These are phyloP conservation scores for Paraphoma chrysanthemicola DNA, from an alignment of 2,329 filamentous ascomycete genomes.

Conservation along the genomic window DNA sequence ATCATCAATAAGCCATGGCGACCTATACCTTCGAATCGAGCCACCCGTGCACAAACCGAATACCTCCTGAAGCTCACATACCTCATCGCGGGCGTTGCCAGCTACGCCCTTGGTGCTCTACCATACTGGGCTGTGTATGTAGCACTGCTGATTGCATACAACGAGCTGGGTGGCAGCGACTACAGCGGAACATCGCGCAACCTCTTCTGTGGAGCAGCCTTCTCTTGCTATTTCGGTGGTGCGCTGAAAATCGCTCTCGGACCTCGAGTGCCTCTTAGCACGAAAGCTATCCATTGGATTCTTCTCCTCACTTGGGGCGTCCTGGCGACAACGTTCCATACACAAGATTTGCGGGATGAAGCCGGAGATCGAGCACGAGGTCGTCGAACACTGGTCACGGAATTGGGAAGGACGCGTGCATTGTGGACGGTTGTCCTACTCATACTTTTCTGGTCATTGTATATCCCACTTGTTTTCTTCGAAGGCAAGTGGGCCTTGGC, in stretches of 20 bases:
- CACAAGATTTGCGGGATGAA: slow-evolving; percentile 50
- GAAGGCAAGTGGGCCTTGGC: slow-evolving; percentile 7
- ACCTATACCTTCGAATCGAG: slow-evolving; percentile 32
- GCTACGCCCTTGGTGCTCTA: slow-evolving; percentile 11
- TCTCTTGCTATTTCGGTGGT: slow-evolving; percentile 34
- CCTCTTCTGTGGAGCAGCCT: slow-evolving; percentile 38
- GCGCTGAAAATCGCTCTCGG: slow-evolving; percentile 34
- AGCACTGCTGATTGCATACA: slow-evolving; percentile 35
- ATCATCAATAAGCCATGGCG: slow-evolving; percentile 52
- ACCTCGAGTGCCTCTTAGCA: slow-evolving; percentile 7
- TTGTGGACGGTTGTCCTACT: slow-evolving; percentile 14
- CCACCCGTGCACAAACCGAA: slow-evolving; percentile 24
- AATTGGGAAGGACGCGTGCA: slow-evolving; percentile 61
- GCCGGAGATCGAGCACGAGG: slow-evolving; percentile 66
- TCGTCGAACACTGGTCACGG: slow-evolving; percentile 83
- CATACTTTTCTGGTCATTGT: slow-evolving; percentile 19
- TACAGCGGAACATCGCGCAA: slow-evolving; percentile 35
- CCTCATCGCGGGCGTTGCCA: slow-evolving; percentile 2
- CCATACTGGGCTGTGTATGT: slow-evolving; percentile 22
- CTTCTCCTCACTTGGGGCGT: slow-evolving; percentile 27
- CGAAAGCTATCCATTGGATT: slow-evolving; percentile 37
- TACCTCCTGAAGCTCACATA: slow-evolving; percentile 11
- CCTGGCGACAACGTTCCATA: slow-evolving; percentile 48
- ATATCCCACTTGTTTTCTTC: slow-evolving; percentile 13
- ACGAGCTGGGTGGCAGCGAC: slow-evolving; percentile 38